Conservation (phyloP, 2,329 filamentous ascomycete genomes). For the Fusarium pseudoanthophilum region DNA sequence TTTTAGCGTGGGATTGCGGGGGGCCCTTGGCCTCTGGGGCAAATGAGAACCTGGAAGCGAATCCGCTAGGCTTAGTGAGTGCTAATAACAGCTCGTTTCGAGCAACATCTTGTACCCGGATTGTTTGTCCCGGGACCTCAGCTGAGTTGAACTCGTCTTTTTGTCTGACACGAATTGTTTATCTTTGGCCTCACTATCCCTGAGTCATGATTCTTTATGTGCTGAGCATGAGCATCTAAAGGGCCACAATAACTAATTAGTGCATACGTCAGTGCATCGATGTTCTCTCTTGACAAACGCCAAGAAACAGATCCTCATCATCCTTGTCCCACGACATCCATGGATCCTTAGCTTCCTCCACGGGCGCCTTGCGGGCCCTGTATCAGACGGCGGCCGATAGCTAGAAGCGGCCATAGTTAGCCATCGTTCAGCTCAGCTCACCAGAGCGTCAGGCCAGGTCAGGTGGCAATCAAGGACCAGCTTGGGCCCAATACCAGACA, state of each 20-base stretch:
- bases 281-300: conserved; percentile 10
- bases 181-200: background rate
- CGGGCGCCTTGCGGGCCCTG: conserved; percentile 15
- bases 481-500: background rate
- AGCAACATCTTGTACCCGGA: background rate
- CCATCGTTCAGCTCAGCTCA: conserved; percentile 16
- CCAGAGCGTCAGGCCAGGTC: background rate
- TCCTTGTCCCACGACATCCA: conserved; percentile 18
- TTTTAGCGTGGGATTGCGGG: conserved; percentile 19
- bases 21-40: conserved; percentile 7
- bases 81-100: background rate
- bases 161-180: background rate
- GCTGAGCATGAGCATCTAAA: background rate
- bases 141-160: background rate
- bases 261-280: background rate
- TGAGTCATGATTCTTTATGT: background rate
- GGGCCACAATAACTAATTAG: background rate
- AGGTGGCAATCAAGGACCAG: conserved; percentile 24
- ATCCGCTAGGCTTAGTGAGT: conserved; percentile 1
- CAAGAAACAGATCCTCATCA: conserved; percentile 30
- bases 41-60: background rate
- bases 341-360: conserved; percentile 12
- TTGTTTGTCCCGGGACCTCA: conserved; percentile 7
- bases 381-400: conserved; percentile 20
- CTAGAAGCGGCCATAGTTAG: background rate